Evolutionary conservation across 2,329 filamentous ascomycete species (phyloP).

Genomic region (Dryadomyces quercus-mongolicae): DNA sequence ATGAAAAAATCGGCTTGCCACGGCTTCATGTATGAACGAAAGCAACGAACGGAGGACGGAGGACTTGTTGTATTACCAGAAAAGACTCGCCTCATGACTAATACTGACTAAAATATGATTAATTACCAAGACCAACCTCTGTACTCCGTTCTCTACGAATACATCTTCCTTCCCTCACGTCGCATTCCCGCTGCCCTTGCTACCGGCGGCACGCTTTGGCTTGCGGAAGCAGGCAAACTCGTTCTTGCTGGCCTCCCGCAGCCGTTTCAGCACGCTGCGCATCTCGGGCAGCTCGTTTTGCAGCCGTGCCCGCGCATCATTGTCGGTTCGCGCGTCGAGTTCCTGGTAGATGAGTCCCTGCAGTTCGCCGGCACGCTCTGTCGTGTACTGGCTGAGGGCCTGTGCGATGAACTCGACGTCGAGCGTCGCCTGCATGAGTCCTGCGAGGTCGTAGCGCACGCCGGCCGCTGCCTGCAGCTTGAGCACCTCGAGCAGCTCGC

Average conservation of each 20-base stretch:
- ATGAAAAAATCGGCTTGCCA: not conserved
- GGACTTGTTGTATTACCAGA: too few species aligned
- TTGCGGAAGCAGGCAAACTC: slow-evolving; percentile 82
- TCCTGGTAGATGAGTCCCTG: slow-evolving; percentile 84
- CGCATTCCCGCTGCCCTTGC: not conserved
- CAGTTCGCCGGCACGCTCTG: slow-evolving; percentile 64
- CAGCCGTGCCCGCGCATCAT: slow-evolving; percentile 64
- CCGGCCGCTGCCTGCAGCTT: slow-evolving; percentile 33
- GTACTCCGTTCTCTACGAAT: not conserved
- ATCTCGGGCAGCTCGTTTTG: slow-evolving; percentile 86
- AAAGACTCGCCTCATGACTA: not conserved
- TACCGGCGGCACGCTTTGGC: slow-evolving; percentile 28
- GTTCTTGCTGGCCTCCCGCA: slow-evolving; percentile 69
- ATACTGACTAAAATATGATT: not conserved
- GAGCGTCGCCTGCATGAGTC: slow-evolving; percentile 91
- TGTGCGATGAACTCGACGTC: slow-evolving; percentile 96
- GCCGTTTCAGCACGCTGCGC: slow-evolving; percentile 71
- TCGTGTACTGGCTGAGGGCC: slow-evolving; percentile 81
- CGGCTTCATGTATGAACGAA: not conserved
- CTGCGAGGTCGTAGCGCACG: slow-evolving; percentile 56
- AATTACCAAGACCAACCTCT: not conserved
- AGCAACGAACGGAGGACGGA: not conserved
- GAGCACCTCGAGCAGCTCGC: slow-evolving; percentile 75
- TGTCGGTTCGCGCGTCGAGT: slow-evolving; percentile 79
- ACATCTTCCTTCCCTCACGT: not conserved